Conservation (phyloP, 2,329 filamentous ascomycete genomes). For the Aspergillus intermedius region DNA sequence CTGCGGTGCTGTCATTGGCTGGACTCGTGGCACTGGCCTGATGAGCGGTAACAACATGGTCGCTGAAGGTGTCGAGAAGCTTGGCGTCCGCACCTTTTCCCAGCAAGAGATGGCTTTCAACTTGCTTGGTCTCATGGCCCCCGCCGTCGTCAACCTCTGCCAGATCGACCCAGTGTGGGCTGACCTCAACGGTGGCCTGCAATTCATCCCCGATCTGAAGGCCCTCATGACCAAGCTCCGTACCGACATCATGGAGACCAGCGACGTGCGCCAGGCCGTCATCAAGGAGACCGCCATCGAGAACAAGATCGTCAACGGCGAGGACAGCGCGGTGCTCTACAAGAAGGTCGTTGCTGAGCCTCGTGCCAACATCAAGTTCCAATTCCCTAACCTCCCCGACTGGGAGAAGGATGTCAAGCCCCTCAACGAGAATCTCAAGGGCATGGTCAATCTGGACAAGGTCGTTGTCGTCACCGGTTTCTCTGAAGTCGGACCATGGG, state of each 20-base stretch:
- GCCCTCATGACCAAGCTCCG: slow-evolving; percentile 87
- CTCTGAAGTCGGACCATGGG: slow-evolving; percentile 77
- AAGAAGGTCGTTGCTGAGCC: slow-evolving; percentile 91
- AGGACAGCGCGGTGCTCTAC: slow-evolving; percentile 84
- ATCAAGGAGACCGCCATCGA: slow-evolving; percentile 94
- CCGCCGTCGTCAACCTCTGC: slow-evolving; percentile 88
- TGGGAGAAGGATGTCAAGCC: slow-evolving; percentile 89
- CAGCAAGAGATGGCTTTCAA: slow-evolving; percentile 99
- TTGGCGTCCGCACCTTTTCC: slow-evolving; percentile 95
- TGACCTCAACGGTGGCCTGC: slow-evolving; percentile 92
- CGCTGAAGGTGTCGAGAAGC: slow-evolving; percentile 91
- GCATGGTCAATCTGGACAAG: slow-evolving; percentile 98
- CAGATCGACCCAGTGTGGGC: slow-evolving; percentile 94
- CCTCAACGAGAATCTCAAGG: slow-evolving; percentile 80
- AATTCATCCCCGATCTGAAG: slow-evolving; percentile 95
- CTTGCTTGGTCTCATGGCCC: slow-evolving; percentile 89
- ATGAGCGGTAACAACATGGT: slow-evolving; percentile 98
- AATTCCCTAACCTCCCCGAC: slow-evolving; percentile 83
- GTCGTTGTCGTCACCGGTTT: slow-evolving; percentile 97
- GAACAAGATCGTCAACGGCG: slow-evolving; percentile 94
- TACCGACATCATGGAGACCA: slow-evolving; percentile 90
- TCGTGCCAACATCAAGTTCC: slow-evolving; percentile 95
- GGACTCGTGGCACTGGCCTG: slow-evolving; percentile 95
- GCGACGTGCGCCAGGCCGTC: slow-evolving; percentile 86
- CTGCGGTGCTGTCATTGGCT: slow-evolving; percentile 96